Conservation (phyloP, 2,329 filamentous ascomycete species). For the Xylariaceae sp. region DNA sequence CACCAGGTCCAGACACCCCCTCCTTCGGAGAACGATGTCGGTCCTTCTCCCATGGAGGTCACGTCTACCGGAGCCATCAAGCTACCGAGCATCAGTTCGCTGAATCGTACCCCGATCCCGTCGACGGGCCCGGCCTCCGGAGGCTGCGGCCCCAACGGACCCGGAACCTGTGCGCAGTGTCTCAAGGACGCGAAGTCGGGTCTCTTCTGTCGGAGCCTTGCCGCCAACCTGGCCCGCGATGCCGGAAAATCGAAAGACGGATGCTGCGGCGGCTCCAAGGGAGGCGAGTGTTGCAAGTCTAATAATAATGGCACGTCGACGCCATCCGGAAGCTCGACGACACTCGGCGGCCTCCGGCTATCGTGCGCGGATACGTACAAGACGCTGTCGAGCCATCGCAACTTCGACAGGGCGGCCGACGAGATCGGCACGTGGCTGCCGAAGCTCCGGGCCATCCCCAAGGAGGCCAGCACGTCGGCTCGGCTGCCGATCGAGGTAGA, state of each 20-base stretch:
- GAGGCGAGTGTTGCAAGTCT: conserved; percentile 68
- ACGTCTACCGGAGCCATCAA: conserved; percentile 64
- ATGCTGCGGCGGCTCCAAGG: conserved; percentile 64
- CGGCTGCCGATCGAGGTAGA: conserved; percentile 74
- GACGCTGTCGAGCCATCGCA: conserved; percentile 74
- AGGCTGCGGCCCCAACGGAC: conserved; percentile 65
- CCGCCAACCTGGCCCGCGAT: conserved; percentile 61
- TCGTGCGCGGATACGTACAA: conserved; percentile 80
- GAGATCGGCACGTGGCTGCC: conserved; percentile 78
- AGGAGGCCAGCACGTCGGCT: conserved; percentile 40
- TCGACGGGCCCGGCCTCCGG: conserved; percentile 36
- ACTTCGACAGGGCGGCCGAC: conserved; percentile 73
- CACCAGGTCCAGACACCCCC: conserved; percentile 61
- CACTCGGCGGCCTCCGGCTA: conserved; percentile 59
- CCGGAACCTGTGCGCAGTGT: conserved; percentile 79
- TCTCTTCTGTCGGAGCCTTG: conserved; percentile 80
- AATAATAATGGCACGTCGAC: conserved; percentile 36
- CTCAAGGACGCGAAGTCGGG: conserved; percentile 76
- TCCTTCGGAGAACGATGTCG: conserved; percentile 63
- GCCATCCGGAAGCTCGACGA: conserved; percentile 33
- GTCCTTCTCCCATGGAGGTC: conserved; percentile 60
- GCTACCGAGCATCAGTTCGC: conserved; percentile 49
- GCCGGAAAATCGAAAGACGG: conserved; percentile 43
- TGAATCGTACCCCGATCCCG: conserved; percentile 36
- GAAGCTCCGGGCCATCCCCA: conserved; percentile 65